Evolutionary conservation across 352 stramenopile species (phyloP), one percentile per base, ranked within the genome.

Genomic region (Plasmopara halstedii): DNA sequence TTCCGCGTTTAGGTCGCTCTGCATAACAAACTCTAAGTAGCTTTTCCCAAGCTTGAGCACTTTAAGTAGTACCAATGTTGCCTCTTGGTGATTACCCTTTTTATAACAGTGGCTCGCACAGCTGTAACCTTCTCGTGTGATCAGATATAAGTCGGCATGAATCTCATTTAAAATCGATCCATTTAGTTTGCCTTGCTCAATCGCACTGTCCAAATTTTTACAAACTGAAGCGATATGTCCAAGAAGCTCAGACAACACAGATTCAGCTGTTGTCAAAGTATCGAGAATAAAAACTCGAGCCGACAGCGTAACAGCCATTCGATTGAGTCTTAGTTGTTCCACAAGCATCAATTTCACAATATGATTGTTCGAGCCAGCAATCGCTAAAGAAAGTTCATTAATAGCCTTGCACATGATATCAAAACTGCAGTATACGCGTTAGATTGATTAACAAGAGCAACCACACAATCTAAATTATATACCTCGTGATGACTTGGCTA

Each of bases 11-110:
- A 61, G 14, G 2, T 67, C 51, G 27, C 59, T 68, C 50, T 69
- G 76, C 70, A 86, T 80, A 2, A 85, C 53, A 42, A 83, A 75
- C 42, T 88, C 67, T 14, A 86, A 47, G 40, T 77, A 86, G 32
- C 54, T 72, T 46, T 85, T 70, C 0, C 52, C 51, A 20, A 86
- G 34, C 13, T 67, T 60, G 18, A 88, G 83, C 9, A 65, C 50
- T n/a, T 56, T 53, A 6, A 57, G 60, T 21, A 88, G 43, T 31
- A 61, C 57, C 26, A 46, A 59, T 26, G 74, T 61, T 15, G 71
- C 83, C 7, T 60, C 56, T 25, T 50, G 52, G 26, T 67, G 64
- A 14, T 70, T 61, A 7, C 65, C 50, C 18, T 38, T 48, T 46
- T 85, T 82, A 51, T 77, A 88, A 27, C 66, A 80, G 9, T 42